These are phyloP conservation scores for Salix caprea DNA, from an alignment of 345 rosid genomes.

Conservation along the genomic window DNA sequence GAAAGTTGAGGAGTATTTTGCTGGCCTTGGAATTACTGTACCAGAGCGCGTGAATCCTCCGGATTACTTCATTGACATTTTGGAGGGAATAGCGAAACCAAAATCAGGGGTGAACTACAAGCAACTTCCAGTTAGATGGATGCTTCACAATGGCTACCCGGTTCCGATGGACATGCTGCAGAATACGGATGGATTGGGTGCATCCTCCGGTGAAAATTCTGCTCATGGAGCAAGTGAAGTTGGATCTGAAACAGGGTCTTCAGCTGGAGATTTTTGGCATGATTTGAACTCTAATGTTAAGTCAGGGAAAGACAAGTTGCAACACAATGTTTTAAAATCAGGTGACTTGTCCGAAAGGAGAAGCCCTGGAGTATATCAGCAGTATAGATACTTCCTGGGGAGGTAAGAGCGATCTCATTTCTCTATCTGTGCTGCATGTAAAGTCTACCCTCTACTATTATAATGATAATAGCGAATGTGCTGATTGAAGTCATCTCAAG, in stretches of 20 bases:
- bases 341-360: conserved; percentile 65
- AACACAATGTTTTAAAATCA: conserved; percentile 39
- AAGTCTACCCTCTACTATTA: background rate
- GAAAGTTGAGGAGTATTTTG: conserved; percentile 87
- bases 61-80: conserved; percentile 91
- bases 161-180: conserved; percentile 89
- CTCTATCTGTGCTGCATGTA: background rate
- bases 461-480: background rate
- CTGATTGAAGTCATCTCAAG: background rate
- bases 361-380: conserved; percentile 62
- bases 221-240: conserved; percentile 43
- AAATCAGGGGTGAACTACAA: conserved; percentile 61
- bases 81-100: conserved; percentile 85
- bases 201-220: conserved; percentile 46
- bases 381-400: conserved; percentile 87
- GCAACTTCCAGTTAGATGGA: conserved; percentile 94
- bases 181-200: conserved; percentile 46
- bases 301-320: conserved; percentile 54
- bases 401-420: conserved; percentile 39
- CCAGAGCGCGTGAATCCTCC: conserved; percentile 96
- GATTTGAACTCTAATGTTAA: conserved; percentile 67
- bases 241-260: conserved; percentile 46
- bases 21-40: conserved; percentile 66
- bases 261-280: conserved; percentile 81
- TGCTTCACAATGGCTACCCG: conserved; percentile 90